phyloP scores from a whole-genome alignment of 2,329 filamentous ascomycete genomes.

The Nothophoma quercina region DNA sequence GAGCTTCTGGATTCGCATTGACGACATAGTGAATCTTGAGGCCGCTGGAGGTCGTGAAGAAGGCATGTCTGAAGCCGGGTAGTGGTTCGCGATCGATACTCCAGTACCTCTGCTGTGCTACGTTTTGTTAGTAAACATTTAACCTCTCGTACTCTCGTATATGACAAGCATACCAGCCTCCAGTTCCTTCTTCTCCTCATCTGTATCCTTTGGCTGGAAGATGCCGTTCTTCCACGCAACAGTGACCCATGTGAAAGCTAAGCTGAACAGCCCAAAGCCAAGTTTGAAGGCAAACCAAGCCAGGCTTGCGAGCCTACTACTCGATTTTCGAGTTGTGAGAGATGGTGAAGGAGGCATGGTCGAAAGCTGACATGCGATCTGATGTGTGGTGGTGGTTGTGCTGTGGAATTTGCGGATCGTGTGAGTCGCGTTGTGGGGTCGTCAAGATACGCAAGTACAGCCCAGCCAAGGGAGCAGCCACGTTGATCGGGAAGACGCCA shows the following conservation, averaged over 20 bases:
- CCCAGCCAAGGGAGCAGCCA: neutral
- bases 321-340: neutral
- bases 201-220: slow-evolving; percentile 36
- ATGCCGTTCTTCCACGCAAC: slow-evolving; percentile 38
- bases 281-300: slow-evolving; percentile 40
- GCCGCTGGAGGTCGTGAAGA: slow-evolving; percentile 58
- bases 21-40: slow-evolving; percentile 64
- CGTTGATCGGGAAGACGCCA: neutral
- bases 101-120: slow-evolving; percentile 64
- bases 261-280: slow-evolving; percentile 41
- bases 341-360: slow-evolving; percentile 15
- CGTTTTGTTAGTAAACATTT: slow-evolving; percentile 2
- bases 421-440: slow-evolving; percentile 10
- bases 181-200: slow-evolving; percentile 40
- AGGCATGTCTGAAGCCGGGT: slow-evolving; percentile 58
- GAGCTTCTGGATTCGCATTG: slow-evolving; percentile 32
- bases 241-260: slow-evolving; percentile 28
- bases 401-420: neutral
- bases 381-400: neutral
- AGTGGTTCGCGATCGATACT: slow-evolving; percentile 57
- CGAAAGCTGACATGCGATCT: neutral
- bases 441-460: neutral
- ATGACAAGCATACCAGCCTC: slow-evolving; percentile 39
- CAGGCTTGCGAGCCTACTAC: slow-evolving; percentile 22
- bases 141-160: too few species aligned